Conservation (phyloP, 2,329 filamentous ascomycete genomes). For the Corinectria fuckeliana region DNA sequence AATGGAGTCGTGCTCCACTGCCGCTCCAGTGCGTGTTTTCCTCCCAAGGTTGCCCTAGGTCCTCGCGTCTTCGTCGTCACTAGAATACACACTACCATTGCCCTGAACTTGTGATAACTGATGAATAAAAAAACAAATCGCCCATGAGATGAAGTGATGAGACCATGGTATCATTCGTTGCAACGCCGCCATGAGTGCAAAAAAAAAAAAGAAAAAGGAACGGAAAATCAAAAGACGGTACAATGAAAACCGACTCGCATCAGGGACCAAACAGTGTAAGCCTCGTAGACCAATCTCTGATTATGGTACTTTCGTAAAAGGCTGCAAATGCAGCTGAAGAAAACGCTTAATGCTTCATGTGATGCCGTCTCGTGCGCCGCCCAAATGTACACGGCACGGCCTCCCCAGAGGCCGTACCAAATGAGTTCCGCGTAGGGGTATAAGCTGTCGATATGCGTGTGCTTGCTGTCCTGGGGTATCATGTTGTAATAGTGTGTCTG, state of each 20-base stretch:
- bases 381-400: conserved; percentile 38
- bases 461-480: conserved; percentile 15
- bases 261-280: conserved; percentile 1
- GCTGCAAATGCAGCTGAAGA: conserved; percentile 33
- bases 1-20: conserved; percentile 1
- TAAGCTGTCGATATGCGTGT: conserved; percentile 30
- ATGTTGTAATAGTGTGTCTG: conserved; percentile 4
- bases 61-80: conserved; percentile 26
- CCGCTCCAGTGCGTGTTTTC: conserved; percentile 18
- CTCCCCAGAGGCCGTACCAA: conserved; percentile 18
- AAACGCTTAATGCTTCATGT: conserved; percentile 39
- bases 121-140: conserved; percentile 28
- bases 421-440: conserved; percentile 26
- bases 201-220: conserved; percentile 25
- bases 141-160: conserved; percentile 22
- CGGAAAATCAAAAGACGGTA: no score
- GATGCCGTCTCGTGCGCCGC: conserved; percentile 39
- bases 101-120: conserved; percentile 25
- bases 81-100: conserved; percentile 41
- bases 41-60: conserved; percentile 36
- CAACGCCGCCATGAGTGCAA: conserved; percentile 35
- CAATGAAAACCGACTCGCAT: conserved; percentile 13
- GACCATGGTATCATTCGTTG: conserved; percentile 42
- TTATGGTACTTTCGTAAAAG: conserved; percentile 16
- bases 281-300: conserved; percentile 6